phyloP scores from a whole-genome alignment of 352 stramenopile species.

The Pythium coloratum region DNA sequence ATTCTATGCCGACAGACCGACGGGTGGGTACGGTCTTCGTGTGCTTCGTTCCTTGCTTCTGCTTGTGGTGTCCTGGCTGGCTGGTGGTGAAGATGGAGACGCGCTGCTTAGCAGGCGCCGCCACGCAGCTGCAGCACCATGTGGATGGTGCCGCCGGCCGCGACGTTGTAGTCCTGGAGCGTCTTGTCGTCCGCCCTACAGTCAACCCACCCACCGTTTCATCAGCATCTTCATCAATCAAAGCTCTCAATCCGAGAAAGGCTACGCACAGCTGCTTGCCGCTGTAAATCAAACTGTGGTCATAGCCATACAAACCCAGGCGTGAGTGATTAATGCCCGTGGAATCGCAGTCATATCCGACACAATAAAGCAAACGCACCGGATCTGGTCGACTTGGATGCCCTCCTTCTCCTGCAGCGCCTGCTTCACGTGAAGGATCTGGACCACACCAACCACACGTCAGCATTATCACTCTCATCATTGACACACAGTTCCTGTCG shows the following conservation, averaged over 20 bases:
- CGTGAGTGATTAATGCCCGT: background rate
- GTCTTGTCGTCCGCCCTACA: constrained; percentile 93
- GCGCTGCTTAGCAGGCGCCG: constrained; percentile 50
- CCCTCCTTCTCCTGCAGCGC: constrained; percentile 98
- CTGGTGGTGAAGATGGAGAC: background rate
- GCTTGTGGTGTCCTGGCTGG: background rate
- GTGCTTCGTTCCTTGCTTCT: background rate
- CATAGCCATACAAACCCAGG: background rate
- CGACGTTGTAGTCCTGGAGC: constrained; percentile 97
- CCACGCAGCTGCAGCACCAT: constrained; percentile 98
- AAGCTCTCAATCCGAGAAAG: background rate
- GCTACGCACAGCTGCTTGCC: constrained; percentile 92
- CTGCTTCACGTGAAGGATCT: constrained; percentile 97
- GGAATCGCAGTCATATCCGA: background rate
- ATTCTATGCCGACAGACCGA: background rate
- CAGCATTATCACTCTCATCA: background rate
- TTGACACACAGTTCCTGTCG: background rate
- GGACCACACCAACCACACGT: background rate
- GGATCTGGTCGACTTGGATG: constrained; percentile 89
- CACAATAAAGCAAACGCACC: constrained; percentile 22
- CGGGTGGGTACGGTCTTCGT: background rate
- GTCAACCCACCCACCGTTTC: background rate
- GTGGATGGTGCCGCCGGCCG: constrained; percentile 96
- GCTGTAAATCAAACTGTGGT: constrained; percentile 94
- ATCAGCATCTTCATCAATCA: background rate